Conservation (phyloP, 2,329 filamentous ascomycete genomes). For the Cordyceps tenuipes region DNA sequence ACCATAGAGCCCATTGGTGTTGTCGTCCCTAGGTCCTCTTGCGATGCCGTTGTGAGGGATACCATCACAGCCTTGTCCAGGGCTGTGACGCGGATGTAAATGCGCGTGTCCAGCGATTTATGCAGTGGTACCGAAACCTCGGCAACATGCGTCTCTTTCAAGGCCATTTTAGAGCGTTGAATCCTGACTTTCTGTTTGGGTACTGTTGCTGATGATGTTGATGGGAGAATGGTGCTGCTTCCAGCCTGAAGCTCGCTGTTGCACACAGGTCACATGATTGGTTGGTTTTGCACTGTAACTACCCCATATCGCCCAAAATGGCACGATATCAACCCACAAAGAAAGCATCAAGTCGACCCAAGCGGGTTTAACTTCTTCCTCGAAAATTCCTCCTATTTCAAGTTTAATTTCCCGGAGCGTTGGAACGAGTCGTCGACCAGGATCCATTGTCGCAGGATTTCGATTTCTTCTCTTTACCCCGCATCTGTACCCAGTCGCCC, state of each 20-base stretch:
- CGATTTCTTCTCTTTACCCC: not conserved
- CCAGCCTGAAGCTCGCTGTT: not conserved
- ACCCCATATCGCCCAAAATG: not conserved
- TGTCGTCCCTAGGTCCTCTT: conserved; percentile 40
- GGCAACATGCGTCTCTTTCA: conserved; percentile 15
- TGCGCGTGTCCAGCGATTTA: conserved; percentile 49
- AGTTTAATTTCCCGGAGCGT: not conserved
- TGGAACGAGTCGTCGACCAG: not conserved
- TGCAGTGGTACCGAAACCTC: conserved; percentile 54
- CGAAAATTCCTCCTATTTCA: not conserved
- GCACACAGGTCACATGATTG: conserved; percentile 8
- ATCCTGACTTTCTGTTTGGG: not conserved
- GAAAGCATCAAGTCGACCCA: not conserved
- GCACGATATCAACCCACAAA: conserved; percentile 3
- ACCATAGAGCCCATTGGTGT: conserved; percentile 78
- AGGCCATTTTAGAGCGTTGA: conserved; percentile 17
- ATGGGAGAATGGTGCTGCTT: not conserved
- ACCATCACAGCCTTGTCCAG: conserved; percentile 50
- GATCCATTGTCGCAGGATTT: not conserved
- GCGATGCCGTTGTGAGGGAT: conserved; percentile 51
- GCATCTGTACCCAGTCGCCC: not conserved
- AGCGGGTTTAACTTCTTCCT: not conserved
- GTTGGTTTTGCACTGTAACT: not conserved
- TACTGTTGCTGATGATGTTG: not conserved
- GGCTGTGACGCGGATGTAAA: conserved; percentile 52